These are phyloP conservation scores for Cardamine occulta DNA, from an alignment of 345 rosid genomes.

Conservation along the genomic window DNA sequence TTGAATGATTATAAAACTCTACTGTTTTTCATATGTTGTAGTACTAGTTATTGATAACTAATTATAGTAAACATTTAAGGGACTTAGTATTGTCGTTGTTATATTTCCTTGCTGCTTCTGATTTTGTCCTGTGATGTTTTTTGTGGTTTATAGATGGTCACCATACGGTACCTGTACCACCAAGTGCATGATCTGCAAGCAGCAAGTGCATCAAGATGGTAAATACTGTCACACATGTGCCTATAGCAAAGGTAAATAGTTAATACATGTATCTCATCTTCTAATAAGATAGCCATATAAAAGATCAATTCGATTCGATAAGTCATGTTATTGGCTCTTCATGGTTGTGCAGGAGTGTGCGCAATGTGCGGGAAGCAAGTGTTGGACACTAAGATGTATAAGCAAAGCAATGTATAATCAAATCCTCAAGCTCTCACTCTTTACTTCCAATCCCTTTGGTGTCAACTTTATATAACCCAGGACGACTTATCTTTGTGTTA, in stretches of 20 bases:
- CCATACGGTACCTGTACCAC: constrained; percentile 86
- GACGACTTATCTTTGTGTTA: neutral
- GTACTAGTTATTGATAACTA: too few species aligned
- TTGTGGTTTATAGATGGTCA: constrained; percentile 74
- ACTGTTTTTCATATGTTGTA: too few species aligned
- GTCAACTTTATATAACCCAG: neutral
- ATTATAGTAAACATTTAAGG: too few species aligned
- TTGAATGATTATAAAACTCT: too few species aligned
- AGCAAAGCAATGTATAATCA: constrained; percentile 86
- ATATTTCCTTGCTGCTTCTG: too few species aligned
- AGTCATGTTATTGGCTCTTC: neutral
- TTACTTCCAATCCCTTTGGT: neutral
- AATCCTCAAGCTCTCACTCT: neutral
- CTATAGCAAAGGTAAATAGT: constrained; percentile 76
- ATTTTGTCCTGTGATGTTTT: neutral
- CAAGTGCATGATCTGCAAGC: constrained; percentile 95
- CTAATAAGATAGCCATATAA: neutral
- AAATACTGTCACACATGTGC: constrained; percentile 99
- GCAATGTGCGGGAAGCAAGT: constrained; percentile 99
- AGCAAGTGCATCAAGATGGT: constrained; percentile 96
- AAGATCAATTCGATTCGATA: neutral
- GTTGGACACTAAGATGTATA: constrained; percentile 92
- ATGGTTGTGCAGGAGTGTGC: constrained; percentile 74
- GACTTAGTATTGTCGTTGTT: too few species aligned
- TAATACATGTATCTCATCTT: neutral